Evolutionary conservation across 257 asterid genomes (phyloP), one percentile per base, ranked within the genome.

Genomic region (Ballota nigra): DNA sequence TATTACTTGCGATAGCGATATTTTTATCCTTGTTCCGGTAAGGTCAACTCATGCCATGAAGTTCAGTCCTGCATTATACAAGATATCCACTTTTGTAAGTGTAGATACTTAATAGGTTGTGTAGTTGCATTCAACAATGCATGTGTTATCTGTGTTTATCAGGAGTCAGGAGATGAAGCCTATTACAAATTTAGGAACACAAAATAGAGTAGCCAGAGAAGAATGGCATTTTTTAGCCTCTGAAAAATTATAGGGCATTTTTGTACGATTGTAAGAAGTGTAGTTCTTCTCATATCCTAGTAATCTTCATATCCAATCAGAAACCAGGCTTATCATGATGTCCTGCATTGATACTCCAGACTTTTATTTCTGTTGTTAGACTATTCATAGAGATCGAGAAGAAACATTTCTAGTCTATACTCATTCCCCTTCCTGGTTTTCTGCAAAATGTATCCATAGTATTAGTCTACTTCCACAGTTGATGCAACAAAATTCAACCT

Each of bases 91-190:
- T 62, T 67, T 45, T 51, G 60, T 70, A 58, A 31, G 22, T 15
- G 6, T 36, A 24, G 52, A 66, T 41, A 72, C 69, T 61, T 61
- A 62, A n/a, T 58, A 57, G 73, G 59, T 69, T 55, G 6, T 43
- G 72, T 22, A 66, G 62, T 40, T 67, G 69, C 69, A 36, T 57
- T 58, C 38, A 55, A 33, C 12, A 18, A 31, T 12, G 36, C 19
- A 13, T 24, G 33, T 16, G 20, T n/a, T 56, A 41, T 31, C 16
- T 69, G 29, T 49, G 60, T 47, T 70, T 13, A 18, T 66, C 51
- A 40, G 31, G 49, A 69, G 56, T 66, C 51, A 40, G 31, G 49
- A 69, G 56, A 41, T 18, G 60, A 36, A 49, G 57, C 71, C 63
- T 60, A 58, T 75, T 66, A 29, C 28, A 2, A 23, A 63, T 60